Base-by-base conservation (phyloP, 2,329 filamentous ascomycete species). In the Allantophomopsis cytisporea region DNA sequence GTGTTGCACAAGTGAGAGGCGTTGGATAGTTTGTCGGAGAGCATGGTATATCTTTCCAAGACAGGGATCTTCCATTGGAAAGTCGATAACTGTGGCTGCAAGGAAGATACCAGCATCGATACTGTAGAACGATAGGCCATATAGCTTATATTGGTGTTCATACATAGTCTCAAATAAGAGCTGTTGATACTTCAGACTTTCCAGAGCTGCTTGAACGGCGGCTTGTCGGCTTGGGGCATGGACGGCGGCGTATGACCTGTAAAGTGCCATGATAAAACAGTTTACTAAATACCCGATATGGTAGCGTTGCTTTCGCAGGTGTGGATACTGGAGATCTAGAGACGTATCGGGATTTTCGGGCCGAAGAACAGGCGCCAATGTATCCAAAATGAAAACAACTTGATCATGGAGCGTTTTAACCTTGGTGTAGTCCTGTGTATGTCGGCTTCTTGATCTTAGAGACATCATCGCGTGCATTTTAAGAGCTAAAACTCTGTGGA, bases 91-190 rank as follows among this genome's bases (percentile, higher is more conserved):
- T 4, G 31, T 41, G 13, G 21, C 31, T 11, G 30, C 28, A 15
- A 41, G 32, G 18, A 41, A 41, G 4, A 30, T 32, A 12, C 21
- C 34, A 13, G 39, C 39, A 32, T 37, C 28, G 21, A 41, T 41
- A 13, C 34, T 37, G 18, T 6, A 32, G 21, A 41, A 41, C 11
- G 38, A 13, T 13, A 39, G 10, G 5, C 31, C 18, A 31, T 20
- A 39, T 6, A 35, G 15, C n/a, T 17, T 34, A 4, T 39, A 16
- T 35, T 35, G 38, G 23, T 39, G 31, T 11, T 3, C 21, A 11
- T 10, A 11, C 6, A 31, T 34, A 11, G 12, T 13, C 10, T 39
- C 38, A 15, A 39, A 39, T n/a, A 39, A 23, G 12, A 31, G 38
- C 15, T 39, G 38, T n/a, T 39, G 38, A 15, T 31, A 20, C 16